phyloP scores from a whole-genome alignment of 495 filamentous ascomycete genomes.

The Tuber magnatum region DNA sequence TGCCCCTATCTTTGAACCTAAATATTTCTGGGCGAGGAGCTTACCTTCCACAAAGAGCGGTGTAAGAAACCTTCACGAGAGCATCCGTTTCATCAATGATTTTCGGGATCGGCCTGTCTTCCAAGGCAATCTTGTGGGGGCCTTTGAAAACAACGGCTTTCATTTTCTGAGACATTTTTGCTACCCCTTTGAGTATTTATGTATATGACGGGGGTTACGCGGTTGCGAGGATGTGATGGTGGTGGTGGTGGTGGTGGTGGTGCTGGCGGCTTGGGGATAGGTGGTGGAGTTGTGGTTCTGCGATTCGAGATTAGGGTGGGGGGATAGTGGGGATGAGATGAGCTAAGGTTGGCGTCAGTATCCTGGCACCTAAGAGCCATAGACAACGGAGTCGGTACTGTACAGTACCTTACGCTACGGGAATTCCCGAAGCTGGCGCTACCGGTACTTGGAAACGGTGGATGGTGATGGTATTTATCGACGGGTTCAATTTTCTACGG shows the following conservation, averaged over 20 bases:
- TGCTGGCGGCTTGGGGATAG: too few relatives aligned
- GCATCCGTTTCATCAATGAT: constrained; percentile 67
- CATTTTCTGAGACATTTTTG: constrained; percentile 48
- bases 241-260: neutral
- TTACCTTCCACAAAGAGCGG: constrained; percentile 86
- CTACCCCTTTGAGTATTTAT: neutral
- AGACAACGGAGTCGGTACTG: neutral
- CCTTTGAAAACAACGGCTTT: constrained; percentile 67
- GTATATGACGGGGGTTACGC: neutral
- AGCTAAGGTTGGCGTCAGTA: neutral
- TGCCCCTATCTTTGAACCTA: constrained; percentile 2
- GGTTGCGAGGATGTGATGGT: neutral
- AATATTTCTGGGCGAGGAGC: constrained; percentile 33
- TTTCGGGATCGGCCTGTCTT: constrained; percentile 59
- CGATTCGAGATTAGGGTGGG: neutral
- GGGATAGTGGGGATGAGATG: neutral
- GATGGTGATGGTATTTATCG: neutral
- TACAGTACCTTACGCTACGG: too few relatives aligned
- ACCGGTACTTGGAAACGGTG: neutral
- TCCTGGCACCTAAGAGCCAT: neutral
- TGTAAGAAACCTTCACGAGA: constrained; percentile 76
- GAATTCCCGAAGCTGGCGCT: too few relatives aligned
- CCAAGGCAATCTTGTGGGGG: constrained; percentile 53
- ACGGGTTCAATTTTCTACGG: neutral
- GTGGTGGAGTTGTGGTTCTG: neutral